Evolutionary conservation across 2,329 filamentous ascomycete species (phyloP).

Genomic region (Ceratocystis alfenasii): DNA sequence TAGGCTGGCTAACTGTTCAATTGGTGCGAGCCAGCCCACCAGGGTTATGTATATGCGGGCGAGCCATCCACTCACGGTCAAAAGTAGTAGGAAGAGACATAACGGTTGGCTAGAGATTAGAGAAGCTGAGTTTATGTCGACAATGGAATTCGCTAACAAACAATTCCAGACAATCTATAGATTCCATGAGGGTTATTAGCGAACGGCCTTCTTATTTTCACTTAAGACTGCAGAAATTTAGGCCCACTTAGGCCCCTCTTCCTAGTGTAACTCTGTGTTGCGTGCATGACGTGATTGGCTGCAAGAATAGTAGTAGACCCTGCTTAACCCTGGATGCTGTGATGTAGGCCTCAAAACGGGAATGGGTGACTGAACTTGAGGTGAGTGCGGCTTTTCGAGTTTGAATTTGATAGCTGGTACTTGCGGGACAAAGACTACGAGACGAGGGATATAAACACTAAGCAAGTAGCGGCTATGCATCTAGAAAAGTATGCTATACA

Average conservation of each 20-base stretch:
- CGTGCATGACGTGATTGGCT: background rate
- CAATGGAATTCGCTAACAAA: background rate
- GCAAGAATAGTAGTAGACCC: background rate
- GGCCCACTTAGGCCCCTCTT: conserved; percentile 1
- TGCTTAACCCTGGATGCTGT: background rate
- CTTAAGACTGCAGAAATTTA: conserved; percentile 1
- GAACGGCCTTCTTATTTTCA: background rate
- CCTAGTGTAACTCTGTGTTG: background rate
- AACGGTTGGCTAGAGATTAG: background rate
- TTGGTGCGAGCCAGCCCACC: no score
- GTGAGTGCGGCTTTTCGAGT: no score
- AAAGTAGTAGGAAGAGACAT: conserved; percentile 44
- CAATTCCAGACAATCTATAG: background rate
- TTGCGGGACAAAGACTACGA: no score
- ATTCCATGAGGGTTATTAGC: background rate
- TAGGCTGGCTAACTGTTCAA: no score
- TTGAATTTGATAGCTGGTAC: no score
- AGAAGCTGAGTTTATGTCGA: background rate
- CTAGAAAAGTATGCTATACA: background rate
- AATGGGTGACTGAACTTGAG: no score
- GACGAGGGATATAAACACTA: no score
- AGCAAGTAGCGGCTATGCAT: no score
- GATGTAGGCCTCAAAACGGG: no score
- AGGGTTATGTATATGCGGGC: background rate
- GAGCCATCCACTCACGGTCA: conserved; percentile 37